Percentiles rank a stretch among this genome's conserved stretches.
These are phyloP conservation scores for Ganoderma meredithae DNA, from an alignment of 1,284 basidiomycete genomes.

Conservation along the genomic window DNA sequence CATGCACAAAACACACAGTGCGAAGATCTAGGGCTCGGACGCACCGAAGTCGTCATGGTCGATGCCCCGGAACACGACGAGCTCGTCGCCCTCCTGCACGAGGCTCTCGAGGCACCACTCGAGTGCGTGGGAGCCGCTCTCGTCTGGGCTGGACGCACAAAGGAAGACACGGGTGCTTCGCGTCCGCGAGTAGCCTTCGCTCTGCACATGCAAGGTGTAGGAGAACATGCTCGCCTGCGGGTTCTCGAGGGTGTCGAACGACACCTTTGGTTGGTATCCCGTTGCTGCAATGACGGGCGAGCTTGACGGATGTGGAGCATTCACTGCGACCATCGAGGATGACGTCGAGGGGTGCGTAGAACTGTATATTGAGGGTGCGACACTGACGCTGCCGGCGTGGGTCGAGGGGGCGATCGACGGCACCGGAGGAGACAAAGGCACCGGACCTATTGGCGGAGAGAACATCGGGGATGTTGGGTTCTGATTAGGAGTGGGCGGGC, in stretches of 20 bases:
- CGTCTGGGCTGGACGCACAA: conserved; percentile 90
- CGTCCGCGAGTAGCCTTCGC: conserved; percentile 81
- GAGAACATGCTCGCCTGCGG: conserved; percentile 53
- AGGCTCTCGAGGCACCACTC: conserved; percentile 91
- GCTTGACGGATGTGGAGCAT: conserved; percentile 21
- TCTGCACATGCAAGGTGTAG: conserved; percentile 83
- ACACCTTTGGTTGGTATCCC: conserved; percentile 84
- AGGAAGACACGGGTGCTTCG: conserved; percentile 90
- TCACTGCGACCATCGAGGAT: conserved; percentile 25
- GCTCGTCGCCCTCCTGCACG: conserved; percentile 93
- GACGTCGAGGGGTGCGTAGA: conserved; percentile 23
- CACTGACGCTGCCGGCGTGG: conserved; percentile 22
- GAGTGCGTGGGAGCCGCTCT: conserved; percentile 84
- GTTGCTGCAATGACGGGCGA: conserved; percentile 45
- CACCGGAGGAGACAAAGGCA: conserved; percentile 27
- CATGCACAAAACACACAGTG: not conserved
- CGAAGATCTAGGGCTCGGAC: conserved; percentile 4
- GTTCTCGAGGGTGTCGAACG: conserved; percentile 63
- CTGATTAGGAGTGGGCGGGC: conserved; percentile 37
- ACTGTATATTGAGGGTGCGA: conserved; percentile 24
- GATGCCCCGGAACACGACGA: conserved; percentile 91
- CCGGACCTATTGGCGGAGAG: conserved; percentile 25
- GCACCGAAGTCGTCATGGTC: conserved; percentile 84
- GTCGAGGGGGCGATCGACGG: conserved; percentile 27
- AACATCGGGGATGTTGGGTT: conserved; percentile 22